phyloP scores from a whole-genome alignment of 129 eudicot species.

The Ambrosia trifida region DNA sequence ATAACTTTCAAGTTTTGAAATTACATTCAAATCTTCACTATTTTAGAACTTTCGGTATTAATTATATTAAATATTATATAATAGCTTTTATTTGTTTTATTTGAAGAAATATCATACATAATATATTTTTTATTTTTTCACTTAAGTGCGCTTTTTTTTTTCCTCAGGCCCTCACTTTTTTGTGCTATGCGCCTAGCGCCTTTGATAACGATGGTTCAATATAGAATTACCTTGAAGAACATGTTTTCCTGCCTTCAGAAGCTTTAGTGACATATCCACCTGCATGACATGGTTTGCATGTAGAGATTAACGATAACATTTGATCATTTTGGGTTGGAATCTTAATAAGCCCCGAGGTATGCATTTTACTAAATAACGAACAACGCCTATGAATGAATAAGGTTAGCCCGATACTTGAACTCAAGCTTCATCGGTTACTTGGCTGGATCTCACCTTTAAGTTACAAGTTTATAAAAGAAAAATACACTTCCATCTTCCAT shows the following conservation, averaged over 20 bases:
- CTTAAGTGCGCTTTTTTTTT: no score
- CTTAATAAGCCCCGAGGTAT: background rate
- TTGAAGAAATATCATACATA: no score
- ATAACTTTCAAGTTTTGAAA: no score
- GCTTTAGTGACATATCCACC: constrained; percentile 81
- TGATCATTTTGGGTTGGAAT: background rate
- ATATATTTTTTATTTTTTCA: no score
- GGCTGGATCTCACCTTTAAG: background rate
- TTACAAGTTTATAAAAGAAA: background rate
- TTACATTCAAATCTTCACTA: no score
- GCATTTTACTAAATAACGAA: background rate
- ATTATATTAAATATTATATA: no score
- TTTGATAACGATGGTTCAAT: no score
- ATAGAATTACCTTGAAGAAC: constrained; percentile 51
- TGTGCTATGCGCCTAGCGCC: no score
- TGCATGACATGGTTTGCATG: constrained; percentile 37
- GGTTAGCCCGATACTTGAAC: background rate
- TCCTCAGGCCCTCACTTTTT: no score
- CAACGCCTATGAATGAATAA: background rate
- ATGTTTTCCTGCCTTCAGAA: constrained; percentile 91
- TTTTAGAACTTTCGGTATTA: no score
- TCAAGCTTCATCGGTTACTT: background rate
- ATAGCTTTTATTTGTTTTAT: no score
- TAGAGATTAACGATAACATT: background rate
- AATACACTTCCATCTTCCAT: background rate